Evolutionary conservation across 345 rosid genomes (phyloP), one percentile per base, ranked within the genome.

Genomic region (Eucalyptus albens): DNA sequence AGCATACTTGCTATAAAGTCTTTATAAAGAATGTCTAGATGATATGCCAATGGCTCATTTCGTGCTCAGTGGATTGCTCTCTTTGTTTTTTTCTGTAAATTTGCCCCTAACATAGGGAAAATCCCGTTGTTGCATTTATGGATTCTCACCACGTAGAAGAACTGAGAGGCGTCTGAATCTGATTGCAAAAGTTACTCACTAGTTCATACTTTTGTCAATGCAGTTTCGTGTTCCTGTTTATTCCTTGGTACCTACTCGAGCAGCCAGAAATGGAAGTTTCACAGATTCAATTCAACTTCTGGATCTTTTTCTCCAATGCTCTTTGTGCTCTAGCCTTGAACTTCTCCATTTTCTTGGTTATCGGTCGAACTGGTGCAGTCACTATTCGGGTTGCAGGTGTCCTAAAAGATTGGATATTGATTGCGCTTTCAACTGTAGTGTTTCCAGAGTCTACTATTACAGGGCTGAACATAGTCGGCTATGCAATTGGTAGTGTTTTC

Each of bases 331-430:
- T 98, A 87, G 98, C 99, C 89, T 91, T 98, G 94, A 98, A 98
- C 92, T 94, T 97, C 93, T 96, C 99, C 89, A 97, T 94, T 90
- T 98, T 98, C 94, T 92, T 98, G 90, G 99, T 98, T 29, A 97
- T 98, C 45, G 99, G 99, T 56, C 96, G 99, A 94, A 98, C 99
- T 50, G 98, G 99, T 87, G 99, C 99, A 7, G 97, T 98, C 72
- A 98, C 99, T 33, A 94, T 98, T 89, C 95, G 99, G 90, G 99
- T 98, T 89, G 99, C 99, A 89, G 99, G 99, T 67, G 99, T 98
- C 89, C 93, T 98, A 77, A 98, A 98, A 92, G 99, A 98, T 92
- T 98, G 99, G 99, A 97, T 98, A 92, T 94, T 98, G 69, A 97
- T 98, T 90, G 98, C 99, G 59, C 99, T 98, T 87, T 98, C 99